phyloP scores from a whole-genome alignment of 2,329 filamentous ascomycete species.

The Septoria linicola region DNA sequence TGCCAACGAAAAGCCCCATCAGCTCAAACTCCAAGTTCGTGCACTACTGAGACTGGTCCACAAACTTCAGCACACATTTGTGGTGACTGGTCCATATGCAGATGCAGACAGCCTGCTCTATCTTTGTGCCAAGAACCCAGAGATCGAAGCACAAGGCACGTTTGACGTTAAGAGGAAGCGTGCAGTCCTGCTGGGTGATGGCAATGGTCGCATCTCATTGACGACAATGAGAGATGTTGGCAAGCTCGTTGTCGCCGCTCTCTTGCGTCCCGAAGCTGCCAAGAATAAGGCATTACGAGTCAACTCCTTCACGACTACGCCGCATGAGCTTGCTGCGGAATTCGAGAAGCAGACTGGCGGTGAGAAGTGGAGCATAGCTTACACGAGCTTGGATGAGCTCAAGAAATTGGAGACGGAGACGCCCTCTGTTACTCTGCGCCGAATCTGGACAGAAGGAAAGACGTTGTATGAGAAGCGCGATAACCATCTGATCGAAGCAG shows the following conservation, averaged over 20 bases:
- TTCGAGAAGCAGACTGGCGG: conserved; percentile 65
- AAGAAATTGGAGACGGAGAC: conserved; percentile 58
- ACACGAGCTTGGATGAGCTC: conserved; percentile 56
- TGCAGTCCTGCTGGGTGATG: conserved; percentile 62
- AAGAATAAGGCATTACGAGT: conserved; percentile 62
- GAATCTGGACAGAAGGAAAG: conserved; percentile 72
- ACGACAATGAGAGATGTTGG: conserved; percentile 72
- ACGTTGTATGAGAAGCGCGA: conserved; percentile 69
- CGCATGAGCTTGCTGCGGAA: conserved; percentile 62
- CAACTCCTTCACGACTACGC: conserved; percentile 68
- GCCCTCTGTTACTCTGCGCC: conserved; percentile 59
- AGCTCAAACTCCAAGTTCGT: conserved; percentile 68
- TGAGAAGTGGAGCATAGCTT: conserved; percentile 54
- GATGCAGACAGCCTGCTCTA: conserved; percentile 53
- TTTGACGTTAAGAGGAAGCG: conserved; percentile 59
- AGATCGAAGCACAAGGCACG: conserved; percentile 50
- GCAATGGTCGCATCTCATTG: conserved; percentile 62
- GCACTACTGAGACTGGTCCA: conserved; percentile 56
- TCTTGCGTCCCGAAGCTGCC: conserved; percentile 56
- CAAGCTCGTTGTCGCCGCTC: conserved; percentile 61
- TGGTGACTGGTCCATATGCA: conserved; percentile 69
- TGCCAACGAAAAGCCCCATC: conserved; percentile 63
- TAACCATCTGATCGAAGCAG: conserved; percentile 57
- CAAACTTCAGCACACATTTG: conserved; percentile 61
- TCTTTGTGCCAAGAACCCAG: conserved; percentile 46